Evolutionary conservation across 2,329 filamentous ascomycete species (phyloP).

Genomic region (Cladosporium halotolerans): DNA sequence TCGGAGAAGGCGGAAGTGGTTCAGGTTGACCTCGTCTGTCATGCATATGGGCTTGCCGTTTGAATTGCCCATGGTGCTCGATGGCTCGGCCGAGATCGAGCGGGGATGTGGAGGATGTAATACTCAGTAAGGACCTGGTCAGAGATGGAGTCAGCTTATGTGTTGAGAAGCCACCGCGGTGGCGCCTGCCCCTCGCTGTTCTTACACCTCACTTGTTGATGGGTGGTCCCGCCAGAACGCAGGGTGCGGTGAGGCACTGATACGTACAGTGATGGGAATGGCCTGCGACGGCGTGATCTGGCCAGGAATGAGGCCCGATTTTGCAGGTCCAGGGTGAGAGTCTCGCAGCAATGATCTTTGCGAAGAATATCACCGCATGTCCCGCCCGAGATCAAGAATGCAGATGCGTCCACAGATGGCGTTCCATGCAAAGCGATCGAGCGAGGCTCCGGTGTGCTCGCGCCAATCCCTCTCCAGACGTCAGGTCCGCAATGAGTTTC

Average conservation of each 20-base stretch:
- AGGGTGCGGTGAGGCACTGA: neutral
- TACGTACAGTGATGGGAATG: neutral
- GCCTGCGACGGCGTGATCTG: neutral
- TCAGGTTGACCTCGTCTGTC: constrained; percentile 94
- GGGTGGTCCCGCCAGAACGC: neutral
- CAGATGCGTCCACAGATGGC: neutral
- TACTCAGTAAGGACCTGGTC: constrained; percentile 5
- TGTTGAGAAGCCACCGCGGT: neutral
- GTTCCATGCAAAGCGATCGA: neutral
- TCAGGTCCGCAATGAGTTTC: constrained; percentile 8
- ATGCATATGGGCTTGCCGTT: constrained; percentile 90
- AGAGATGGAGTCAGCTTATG: neutral
- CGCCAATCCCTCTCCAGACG: neutral
- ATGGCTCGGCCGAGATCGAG: neutral
- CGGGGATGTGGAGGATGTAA: neutral
- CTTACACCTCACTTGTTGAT: neutral
- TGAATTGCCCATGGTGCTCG: constrained; percentile 74
- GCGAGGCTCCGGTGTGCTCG: neutral
- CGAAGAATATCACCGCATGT: constrained; percentile 8
- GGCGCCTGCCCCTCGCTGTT: neutral
- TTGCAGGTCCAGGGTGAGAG: neutral
- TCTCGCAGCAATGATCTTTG: neutral
- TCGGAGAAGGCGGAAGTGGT: constrained; percentile 90
- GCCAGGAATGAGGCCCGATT: neutral
- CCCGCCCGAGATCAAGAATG: neutral